Base-by-base conservation (phyloP, 208 protist species). In the Crithidia mellificae region DNA sequence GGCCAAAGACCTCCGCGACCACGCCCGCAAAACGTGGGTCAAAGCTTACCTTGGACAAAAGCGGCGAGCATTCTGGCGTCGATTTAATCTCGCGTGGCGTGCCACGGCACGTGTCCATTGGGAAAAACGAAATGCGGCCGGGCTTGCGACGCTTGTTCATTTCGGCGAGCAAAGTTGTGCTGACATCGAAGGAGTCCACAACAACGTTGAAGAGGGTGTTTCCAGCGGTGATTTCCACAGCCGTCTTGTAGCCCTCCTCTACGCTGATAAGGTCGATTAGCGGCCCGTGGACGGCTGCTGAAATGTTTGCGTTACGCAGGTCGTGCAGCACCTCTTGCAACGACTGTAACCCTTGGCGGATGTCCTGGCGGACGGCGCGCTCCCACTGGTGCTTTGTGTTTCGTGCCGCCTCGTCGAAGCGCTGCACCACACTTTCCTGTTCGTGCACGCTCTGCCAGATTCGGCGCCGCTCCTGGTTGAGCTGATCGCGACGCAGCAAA, bases 171-270 rank as follows among this genome's bases (percentile, higher is more conserved):
- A 99, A 56, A 12, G 78, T 69, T 2, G 87, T 78, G 47, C 98
- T 96, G 2, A 87, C 81, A 25, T 97, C 88, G 77, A 99, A 98
- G 9, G 76, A 94, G 63, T 99, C 98, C 14, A 99, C 98, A 7
- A 99, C 97, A 22, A 99, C 82, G 77, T 99, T 88, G 77, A 99
- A 99, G 2, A 99, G 83, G 14, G 86, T 69, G 74, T 96, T 98
- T 15, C 94, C 97, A 25, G 94, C 97, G 7, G 93, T 95, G 4
- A 98, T 94, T 36, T 99, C 98, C 4, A 98, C 86, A 4, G 98
- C 95, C 2, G 87, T 91, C 36, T 88, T 78, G 74, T 93, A 98
- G 12, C 77, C 83, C 9, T 98, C 88, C 12, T 84, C 74, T 53
- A 93, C 92, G 1, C 63, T 51, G 54, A 99, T 94, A 17, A 99